These are phyloP conservation scores for Stellera chamaejasme DNA, from an alignment of 345 rosid species.

Conservation along the genomic window DNA sequence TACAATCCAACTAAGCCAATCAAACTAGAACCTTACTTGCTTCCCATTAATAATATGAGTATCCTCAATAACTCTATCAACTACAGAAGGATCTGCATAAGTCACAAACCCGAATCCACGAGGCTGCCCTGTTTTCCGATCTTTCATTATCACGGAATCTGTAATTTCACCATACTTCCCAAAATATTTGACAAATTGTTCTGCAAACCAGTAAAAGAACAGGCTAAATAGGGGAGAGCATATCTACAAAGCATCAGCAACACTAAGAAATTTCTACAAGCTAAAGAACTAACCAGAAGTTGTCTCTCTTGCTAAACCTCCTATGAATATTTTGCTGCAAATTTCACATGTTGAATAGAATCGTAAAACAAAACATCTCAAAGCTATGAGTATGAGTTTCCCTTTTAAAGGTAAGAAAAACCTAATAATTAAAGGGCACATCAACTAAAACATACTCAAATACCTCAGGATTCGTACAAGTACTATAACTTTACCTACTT, in stretches of 20 bases:
- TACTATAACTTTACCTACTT: no score
- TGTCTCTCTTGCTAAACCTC: slow-evolving; percentile 82
- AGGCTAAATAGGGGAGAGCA: slow-evolving; percentile 1
- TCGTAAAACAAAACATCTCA: slow-evolving; percentile 7
- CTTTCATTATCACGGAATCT: slow-evolving; percentile 95
- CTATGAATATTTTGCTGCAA: slow-evolving; percentile 79
- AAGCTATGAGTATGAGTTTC: neutral
- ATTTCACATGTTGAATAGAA: slow-evolving; percentile 23
- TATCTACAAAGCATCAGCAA: slow-evolving; percentile 16
- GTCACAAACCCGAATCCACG: slow-evolving; percentile 98
- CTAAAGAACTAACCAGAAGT: slow-evolving; percentile 54
- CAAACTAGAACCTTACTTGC: slow-evolving; percentile 41
- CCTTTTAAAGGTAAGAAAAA: no score
- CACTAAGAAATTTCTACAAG: slow-evolving; percentile 7
- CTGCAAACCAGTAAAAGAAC: slow-evolving; percentile 29
- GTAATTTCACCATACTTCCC: slow-evolving; percentile 86
- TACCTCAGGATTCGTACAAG: no score
- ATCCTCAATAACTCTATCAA: slow-evolving; percentile 76
- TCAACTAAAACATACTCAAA: no score
- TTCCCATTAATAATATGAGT: slow-evolving; percentile 72
- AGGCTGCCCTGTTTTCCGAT: slow-evolving; percentile 83
- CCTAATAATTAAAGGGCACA: no score
- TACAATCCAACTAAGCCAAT: slow-evolving; percentile 5
- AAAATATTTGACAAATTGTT: slow-evolving; percentile 70
- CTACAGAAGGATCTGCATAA: slow-evolving; percentile 82